phyloP scores from a whole-genome alignment of 768 basidiomycete genomes.

The Russula olivacea region DNA sequence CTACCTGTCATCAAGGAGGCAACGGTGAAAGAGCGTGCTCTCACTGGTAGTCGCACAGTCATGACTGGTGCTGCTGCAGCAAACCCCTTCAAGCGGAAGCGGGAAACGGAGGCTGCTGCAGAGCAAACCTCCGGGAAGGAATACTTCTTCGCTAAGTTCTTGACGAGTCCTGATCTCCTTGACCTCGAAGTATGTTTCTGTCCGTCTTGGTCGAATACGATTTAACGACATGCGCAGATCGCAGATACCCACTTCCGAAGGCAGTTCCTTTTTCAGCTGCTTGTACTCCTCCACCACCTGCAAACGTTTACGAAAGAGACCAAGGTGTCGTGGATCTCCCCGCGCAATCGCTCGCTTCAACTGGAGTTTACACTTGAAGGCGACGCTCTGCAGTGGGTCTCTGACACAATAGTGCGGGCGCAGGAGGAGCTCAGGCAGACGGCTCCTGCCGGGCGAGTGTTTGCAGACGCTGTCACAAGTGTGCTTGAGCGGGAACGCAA shows the following conservation, averaged over 20 bases:
- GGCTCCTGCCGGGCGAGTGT: constrained; percentile 67
- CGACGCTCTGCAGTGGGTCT: constrained; percentile 67
- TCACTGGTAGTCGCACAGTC: constrained; percentile 67
- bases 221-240: constrained; percentile 43
- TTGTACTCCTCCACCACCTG: constrained; percentile 72
- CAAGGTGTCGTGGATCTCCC: constrained; percentile 54
- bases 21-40: constrained; percentile 79
- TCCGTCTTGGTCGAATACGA: not conserved
- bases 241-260: constrained; percentile 91
- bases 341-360: constrained; percentile 72
- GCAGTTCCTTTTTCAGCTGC: constrained; percentile 81
- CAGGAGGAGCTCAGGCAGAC: constrained; percentile 60
- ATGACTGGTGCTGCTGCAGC: constrained; percentile 30
- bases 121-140: constrained; percentile 49
- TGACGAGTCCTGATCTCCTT: constrained; percentile 81
- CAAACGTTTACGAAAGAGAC: constrained; percentile 64
- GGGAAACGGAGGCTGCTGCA: constrained; percentile 46
- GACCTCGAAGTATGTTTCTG: constrained; percentile 67
- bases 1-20: constrained; percentile 79
- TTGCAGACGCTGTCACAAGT: constrained; percentile 64
- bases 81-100: constrained; percentile 55
- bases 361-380: constrained; percentile 76
- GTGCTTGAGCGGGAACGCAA: constrained; percentile 82
- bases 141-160: constrained; percentile 91
- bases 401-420: constrained; percentile 56